A percentile compares a stretch with the other conserved stretches of the same genome.
Conservation (phyloP, 83 land plant species). For the Picea abies region DNA sequence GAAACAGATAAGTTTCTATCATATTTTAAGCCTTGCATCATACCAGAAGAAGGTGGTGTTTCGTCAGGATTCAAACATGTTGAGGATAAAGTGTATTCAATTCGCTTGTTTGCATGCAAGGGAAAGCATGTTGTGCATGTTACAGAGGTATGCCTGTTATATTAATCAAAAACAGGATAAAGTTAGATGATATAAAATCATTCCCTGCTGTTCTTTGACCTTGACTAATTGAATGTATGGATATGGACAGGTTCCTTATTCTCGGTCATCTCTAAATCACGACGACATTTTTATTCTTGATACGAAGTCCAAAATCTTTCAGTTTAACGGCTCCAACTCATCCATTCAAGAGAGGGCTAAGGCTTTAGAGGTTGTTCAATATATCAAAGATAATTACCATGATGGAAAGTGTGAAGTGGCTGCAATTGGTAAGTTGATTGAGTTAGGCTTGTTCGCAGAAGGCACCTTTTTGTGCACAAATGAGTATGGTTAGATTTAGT, state of each 20-base stretch:
- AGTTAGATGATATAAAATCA: background rate
- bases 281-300: conserved; percentile 76
- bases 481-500: too few species aligned
- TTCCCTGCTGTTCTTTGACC: conserved; percentile 10
- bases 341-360: conserved; percentile 70
- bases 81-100: conserved; percentile 24
- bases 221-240: conserved; percentile 13
- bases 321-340: conserved; percentile 72
- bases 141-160: conserved; percentile 52
- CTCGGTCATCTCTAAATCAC: conserved; percentile 76
- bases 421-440: conserved; percentile 44
- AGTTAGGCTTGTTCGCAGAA: background rate
- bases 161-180: background rate
- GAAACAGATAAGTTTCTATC: conserved; percentile 86
- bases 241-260: conserved; percentile 63
- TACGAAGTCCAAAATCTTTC: conserved; percentile 70
- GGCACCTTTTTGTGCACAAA: too few species aligned
- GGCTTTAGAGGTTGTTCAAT: conserved; percentile 71
- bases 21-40: conserved; percentile 82
- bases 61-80: conserved; percentile 36
- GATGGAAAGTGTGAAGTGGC: conserved; percentile 70
- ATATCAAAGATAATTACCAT: conserved; percentile 60
- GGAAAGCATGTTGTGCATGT: conserved; percentile 74
- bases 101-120: conserved; percentile 57
- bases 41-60: conserved; percentile 57